Evolutionary conservation across 2,329 filamentous ascomycete species (phyloP).

Genomic region (Sclerotinia nivalis): DNA sequence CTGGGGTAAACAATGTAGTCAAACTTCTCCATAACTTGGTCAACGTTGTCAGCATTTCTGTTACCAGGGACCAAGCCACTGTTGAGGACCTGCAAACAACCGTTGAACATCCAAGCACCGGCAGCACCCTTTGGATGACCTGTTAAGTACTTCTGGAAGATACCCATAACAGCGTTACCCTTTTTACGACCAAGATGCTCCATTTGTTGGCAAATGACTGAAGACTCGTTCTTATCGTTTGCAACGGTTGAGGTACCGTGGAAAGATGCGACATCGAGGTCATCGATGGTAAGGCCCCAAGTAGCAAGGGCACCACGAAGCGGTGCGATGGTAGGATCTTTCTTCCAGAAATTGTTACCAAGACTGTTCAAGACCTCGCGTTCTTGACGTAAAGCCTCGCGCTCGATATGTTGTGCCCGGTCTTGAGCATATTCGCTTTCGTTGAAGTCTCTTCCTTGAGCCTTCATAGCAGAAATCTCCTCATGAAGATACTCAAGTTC

Average conservation of each 20-base stretch:
- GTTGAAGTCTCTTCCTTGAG: constrained; percentile 72
- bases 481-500: constrained; percentile 92
- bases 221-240: constrained; percentile 99
- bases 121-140: constrained; percentile 99
- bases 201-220: constrained; percentile 94
- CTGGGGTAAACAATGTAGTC: constrained; percentile 98
- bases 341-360: constrained; percentile 99
- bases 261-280: constrained; percentile 94
- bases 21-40: constrained; percentile 94
- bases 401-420: constrained; percentile 82
- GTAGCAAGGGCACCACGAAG: constrained; percentile 94
- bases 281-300: constrained; percentile 97
- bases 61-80: constrained; percentile 93
- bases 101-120: constrained; percentile 99
- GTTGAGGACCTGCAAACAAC: constrained; percentile 93
- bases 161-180: constrained; percentile 92
- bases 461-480: constrained; percentile 88
- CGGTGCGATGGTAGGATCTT: constrained; percentile 88
- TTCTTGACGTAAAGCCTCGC: constrained; percentile 83
- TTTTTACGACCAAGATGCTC: constrained; percentile 92
- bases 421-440: constrained; percentile 85
- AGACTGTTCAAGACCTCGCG: constrained; percentile 90
- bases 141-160: constrained; percentile 99
- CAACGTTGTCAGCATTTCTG: constrained; percentile 96
- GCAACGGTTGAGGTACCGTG: constrained; percentile 98